Evolutionary conservation across 306 rosid species (phyloP).

Genomic region (Echinosophora koreensis): DNA sequence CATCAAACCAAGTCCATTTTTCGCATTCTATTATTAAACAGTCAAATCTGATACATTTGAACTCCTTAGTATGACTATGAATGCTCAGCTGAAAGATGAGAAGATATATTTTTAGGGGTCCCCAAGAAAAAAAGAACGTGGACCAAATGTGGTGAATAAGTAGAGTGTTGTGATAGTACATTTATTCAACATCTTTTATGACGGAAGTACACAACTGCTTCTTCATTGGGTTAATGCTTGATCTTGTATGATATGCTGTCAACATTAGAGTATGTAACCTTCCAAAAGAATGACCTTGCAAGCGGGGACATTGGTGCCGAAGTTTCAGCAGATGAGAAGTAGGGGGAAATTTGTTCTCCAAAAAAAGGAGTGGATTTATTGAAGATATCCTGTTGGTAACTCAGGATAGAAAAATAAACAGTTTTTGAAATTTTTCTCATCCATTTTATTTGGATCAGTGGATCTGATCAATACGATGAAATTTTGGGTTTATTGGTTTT

Average conservation of each 20-base stretch:
- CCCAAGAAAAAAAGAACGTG: conserved; percentile 8
- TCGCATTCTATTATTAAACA: conserved; percentile 33
- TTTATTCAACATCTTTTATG: background rate
- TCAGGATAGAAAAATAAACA: background rate
- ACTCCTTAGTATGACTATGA: conserved; percentile 4
- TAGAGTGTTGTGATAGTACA: conserved; percentile 13
- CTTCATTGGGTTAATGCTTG: background rate
- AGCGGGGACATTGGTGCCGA: conserved; percentile 5
- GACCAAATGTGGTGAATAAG: background rate
- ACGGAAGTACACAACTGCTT: background rate
- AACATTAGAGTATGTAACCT: conserved; percentile 25
- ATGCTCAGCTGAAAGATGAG: conserved; percentile 3
- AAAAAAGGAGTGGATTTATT: background rate
- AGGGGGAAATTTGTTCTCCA: background rate
- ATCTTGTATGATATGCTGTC: conserved; percentile 13
- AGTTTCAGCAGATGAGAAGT: background rate
- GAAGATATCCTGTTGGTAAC: conserved; percentile 8
- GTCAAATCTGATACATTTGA: conserved; percentile 30
- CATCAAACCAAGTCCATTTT: conserved; percentile 20
- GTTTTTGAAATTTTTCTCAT: conserved; percentile 31
- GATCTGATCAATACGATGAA: conserved; percentile 7
- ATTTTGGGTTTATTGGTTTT: background rate
- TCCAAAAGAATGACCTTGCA: background rate
- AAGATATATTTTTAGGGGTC: conserved; percentile 5
- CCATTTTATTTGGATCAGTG: conserved; percentile 21